Conservation (phyloP, 106 monocot species). For the Cymbidium sinense region DNA sequence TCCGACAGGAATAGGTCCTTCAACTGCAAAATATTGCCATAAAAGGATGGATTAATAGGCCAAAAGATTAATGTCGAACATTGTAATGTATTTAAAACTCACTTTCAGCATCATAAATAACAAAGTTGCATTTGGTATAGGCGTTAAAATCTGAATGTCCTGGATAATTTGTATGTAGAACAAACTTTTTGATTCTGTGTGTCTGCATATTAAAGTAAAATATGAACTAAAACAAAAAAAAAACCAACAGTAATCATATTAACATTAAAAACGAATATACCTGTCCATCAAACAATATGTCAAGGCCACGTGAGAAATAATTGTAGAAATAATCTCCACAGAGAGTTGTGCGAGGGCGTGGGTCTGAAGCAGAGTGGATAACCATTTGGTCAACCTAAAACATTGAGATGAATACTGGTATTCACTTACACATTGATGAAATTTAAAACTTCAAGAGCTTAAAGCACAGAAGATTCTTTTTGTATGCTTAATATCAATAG, state of each 20-base stretch:
- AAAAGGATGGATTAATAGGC: background rate
- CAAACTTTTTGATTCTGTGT: slow-evolving; percentile 97
- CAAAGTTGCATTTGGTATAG: slow-evolving; percentile 90
- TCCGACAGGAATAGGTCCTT: slow-evolving; percentile 39
- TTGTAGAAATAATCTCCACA: slow-evolving; percentile 99
- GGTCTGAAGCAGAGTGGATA: slow-evolving; percentile 94
- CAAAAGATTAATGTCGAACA: slow-evolving; percentile 10
- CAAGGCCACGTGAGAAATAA: slow-evolving; percentile 90
- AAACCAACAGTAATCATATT: background rate
- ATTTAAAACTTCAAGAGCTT: background rate
- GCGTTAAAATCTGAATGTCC: slow-evolving; percentile 96
- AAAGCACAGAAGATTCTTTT: background rate
- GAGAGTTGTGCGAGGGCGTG: slow-evolving; percentile 75
- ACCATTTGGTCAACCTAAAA: slow-evolving; percentile 97
- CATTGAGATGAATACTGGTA: background rate
- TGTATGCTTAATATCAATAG: background rate
- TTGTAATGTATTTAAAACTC: slow-evolving; percentile 12
- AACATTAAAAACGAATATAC: slow-evolving; percentile 27
- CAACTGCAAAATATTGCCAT: slow-evolving; percentile 36
- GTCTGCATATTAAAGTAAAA: slow-evolving; percentile 40
- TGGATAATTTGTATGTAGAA: slow-evolving; percentile 90
- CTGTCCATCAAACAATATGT: slow-evolving; percentile 97
- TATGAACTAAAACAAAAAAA: background rate
- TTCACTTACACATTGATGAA: background rate
- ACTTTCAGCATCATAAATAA: slow-evolving; percentile 74